A percentile compares a stretch with the other conserved stretches of the same genome.
These are phyloP conservation scores for Funneliformis caledonium DNA, from an alignment of 371 early-diverging fungal genomes.

Conservation along the genomic window DNA sequence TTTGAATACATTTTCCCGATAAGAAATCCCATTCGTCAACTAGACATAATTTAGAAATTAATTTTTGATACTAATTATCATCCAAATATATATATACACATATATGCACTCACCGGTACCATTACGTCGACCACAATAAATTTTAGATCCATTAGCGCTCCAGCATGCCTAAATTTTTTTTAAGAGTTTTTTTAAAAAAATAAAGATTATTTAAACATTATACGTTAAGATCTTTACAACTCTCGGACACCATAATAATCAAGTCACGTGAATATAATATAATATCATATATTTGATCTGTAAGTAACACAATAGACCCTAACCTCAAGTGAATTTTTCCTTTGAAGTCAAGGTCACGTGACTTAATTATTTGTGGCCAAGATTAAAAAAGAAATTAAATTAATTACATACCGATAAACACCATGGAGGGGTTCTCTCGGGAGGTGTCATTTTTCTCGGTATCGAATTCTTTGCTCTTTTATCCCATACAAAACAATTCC, in stretches of 20 bases:
- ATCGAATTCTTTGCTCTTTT: constrained; percentile 64
- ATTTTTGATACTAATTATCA: constrained; percentile 15
- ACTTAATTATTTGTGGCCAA: neutral
- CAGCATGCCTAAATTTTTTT: constrained; percentile 69
- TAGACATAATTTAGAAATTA: constrained; percentile 19
- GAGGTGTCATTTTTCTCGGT: constrained; percentile 61
- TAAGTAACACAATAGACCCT: too few relatives aligned
- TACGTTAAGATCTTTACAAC: neutral
- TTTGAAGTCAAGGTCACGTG: too few relatives aligned
- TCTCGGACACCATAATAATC: neutral
- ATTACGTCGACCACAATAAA: constrained; percentile 83
- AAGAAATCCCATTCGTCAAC: constrained; percentile 91
- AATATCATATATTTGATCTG: too few relatives aligned
- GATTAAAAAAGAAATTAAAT: neutral
- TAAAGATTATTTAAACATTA: neutral
- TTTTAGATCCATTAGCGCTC: constrained; percentile 77
- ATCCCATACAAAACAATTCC: constrained; percentile 83
- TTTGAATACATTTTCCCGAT: constrained; percentile 66
- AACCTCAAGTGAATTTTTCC: too few relatives aligned
- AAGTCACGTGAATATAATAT: too few relatives aligned
- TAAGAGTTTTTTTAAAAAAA: neutral
- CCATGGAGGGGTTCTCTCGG: constrained; percentile 87
- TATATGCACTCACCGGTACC: constrained; percentile 57
- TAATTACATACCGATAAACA: constrained; percentile 69
- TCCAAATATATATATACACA: neutral